Evolutionary conservation across 148 eudicot genomes (phyloP).

Genomic region (Euryodendron excelsum): DNA sequence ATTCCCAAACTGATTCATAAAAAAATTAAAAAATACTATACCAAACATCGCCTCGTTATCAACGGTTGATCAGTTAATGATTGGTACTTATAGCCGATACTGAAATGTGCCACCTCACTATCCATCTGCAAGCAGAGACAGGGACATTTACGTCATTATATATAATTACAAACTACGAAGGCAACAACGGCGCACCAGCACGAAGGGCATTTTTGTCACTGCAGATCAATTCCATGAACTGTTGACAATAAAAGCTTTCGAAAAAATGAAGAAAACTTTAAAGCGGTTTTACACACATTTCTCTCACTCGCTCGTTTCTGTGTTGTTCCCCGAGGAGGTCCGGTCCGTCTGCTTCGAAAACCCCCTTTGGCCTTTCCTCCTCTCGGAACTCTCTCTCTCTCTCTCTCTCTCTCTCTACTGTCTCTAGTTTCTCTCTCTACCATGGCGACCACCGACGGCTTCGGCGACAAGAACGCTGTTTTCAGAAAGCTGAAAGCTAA

Average conservation of each 20-base stretch:
- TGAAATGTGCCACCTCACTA: background rate
- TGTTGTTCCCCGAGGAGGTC: constrained; percentile 8
- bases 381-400: constrained; percentile 16
- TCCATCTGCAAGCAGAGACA: background rate
- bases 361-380: background rate
- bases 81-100: background rate
- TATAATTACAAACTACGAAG: background rate
- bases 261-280: background rate
- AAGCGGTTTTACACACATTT: constrained; percentile 15
- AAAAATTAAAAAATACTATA: too few relatives aligned
- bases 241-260: background rate
- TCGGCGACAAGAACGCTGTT: constrained; percentile 55
- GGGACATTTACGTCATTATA: background rate
- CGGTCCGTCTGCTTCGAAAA: constrained; percentile 7
- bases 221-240: background rate
- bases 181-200: too few relatives aligned
- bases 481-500: constrained; percentile 61
- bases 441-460: constrained; percentile 48
- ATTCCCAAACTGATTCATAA: too few relatives aligned
- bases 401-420: background rate
- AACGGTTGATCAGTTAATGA: too few relatives aligned
- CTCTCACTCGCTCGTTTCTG: constrained; percentile 7
- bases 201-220: too few relatives aligned
- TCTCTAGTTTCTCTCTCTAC: background rate
- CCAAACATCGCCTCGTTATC: too few relatives aligned